phyloP scores from a whole-genome alignment of 2,329 filamentous ascomycete species.

The Trichoderma semiorbis region DNA sequence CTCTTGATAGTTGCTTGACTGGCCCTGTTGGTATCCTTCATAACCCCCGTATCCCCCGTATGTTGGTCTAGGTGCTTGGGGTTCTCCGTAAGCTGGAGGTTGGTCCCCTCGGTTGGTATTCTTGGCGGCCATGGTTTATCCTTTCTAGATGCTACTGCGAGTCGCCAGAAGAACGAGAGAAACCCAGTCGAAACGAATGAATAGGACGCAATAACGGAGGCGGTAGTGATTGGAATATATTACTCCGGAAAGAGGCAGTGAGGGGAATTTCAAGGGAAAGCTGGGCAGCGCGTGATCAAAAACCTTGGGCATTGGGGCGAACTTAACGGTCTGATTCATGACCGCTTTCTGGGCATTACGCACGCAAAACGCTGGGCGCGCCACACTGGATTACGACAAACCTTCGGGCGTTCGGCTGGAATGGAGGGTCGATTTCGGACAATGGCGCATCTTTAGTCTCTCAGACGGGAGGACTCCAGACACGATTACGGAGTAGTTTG shows the following conservation, averaged over 20 bases:
- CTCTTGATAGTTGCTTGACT: conserved; percentile 29
- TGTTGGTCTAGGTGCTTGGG: conserved; percentile 40
- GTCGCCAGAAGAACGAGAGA: neutral
- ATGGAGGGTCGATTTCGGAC: neutral
- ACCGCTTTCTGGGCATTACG: conserved; percentile 6
- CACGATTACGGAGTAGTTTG: neutral
- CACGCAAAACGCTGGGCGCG: neutral
- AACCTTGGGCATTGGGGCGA: neutral
- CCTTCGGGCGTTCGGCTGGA: conserved; percentile 1
- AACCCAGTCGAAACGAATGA: neutral
- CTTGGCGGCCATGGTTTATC: neutral
- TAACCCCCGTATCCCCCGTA: conserved; percentile 38
- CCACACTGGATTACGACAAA: conserved; percentile 13
- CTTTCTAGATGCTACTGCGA: neutral
- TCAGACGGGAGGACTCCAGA: neutral
- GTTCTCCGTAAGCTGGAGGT: conserved; percentile 47
- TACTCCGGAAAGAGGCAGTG: neutral
- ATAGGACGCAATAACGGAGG: neutral
- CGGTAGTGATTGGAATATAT: neutral
- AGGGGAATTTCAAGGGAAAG: neutral
- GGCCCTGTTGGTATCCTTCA: conserved; percentile 26
- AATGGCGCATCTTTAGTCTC: neutral
- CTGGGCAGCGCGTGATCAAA: neutral
- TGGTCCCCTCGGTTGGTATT: conserved; percentile 34
- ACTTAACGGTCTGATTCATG: neutral